Percentiles rank a stretch among this genome's conserved stretches.
Evolutionary conservation across 441 rosid genomes (phyloP).

Genomic region (Gossypium lobatum): DNA sequence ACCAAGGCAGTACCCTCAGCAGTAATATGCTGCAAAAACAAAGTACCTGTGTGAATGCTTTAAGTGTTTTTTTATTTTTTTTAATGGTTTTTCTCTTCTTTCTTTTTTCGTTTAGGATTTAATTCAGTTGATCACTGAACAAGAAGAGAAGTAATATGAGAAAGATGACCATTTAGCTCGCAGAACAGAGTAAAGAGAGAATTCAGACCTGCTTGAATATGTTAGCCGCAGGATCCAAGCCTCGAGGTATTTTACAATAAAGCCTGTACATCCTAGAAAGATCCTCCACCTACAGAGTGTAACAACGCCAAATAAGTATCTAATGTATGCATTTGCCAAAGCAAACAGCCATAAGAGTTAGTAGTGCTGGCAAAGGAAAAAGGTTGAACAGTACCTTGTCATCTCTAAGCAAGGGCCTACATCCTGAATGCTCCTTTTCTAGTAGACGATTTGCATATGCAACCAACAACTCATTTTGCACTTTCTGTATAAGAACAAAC

Average conservation of each 20-base stretch:
- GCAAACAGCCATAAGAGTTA: not conserved
- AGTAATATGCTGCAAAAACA: conserved; percentile 69
- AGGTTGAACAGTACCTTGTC: conserved; percentile 51
- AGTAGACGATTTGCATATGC: conserved; percentile 53
- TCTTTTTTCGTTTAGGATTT: no score
- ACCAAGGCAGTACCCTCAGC: conserved; percentile 78
- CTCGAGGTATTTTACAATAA: conserved; percentile 56
- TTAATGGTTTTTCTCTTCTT: no score
- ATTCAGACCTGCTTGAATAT: conserved; percentile 73
- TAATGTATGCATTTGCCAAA: not conserved
- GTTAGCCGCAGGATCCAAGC: conserved; percentile 75
- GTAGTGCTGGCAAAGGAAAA: conserved; percentile 6
- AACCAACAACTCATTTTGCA: conserved; percentile 73
- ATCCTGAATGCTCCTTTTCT: conserved; percentile 96
- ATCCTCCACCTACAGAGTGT: conserved; percentile 61
- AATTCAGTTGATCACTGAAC: no score
- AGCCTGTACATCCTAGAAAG: conserved; percentile 96
- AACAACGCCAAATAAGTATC: conserved; percentile 1
- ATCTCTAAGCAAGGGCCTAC: conserved; percentile 75
- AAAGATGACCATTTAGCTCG: not conserved
- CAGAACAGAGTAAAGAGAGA: conserved; percentile 5
- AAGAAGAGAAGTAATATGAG: not conserved
- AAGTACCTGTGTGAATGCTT: not conserved
- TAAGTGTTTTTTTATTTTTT: no score
- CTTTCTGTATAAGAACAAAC: conserved; percentile 51